These are phyloP conservation scores for Boletellus deceptivus DNA, from an alignment of 1,284 basidiomycete species.

Conservation along the genomic window DNA sequence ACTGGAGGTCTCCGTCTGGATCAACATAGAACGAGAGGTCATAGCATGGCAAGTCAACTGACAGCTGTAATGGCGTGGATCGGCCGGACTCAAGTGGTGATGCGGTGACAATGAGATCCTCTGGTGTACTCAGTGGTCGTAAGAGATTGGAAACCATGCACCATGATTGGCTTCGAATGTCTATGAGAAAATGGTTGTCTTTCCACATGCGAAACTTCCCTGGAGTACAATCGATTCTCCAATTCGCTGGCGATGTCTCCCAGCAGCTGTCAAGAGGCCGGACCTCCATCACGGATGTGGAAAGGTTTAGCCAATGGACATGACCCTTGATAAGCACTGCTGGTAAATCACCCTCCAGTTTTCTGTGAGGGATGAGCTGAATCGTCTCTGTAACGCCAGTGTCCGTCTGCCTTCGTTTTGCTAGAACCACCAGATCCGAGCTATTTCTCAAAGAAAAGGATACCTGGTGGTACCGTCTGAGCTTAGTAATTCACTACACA, in stretches of 20 bases:
- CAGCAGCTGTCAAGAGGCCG: slow-evolving; percentile 31
- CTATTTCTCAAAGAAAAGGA: slow-evolving; percentile 21
- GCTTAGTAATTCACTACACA: background rate
- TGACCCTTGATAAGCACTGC: slow-evolving; percentile 31
- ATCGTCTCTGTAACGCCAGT: background rate
- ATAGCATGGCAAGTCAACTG: slow-evolving; percentile 41
- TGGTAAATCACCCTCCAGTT: slow-evolving; percentile 40
- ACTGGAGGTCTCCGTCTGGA: slow-evolving; percentile 26
- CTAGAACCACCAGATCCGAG: background rate
- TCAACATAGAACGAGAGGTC: slow-evolving; percentile 35
- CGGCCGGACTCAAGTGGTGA: slow-evolving; percentile 4
- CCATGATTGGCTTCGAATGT: slow-evolving; percentile 34
- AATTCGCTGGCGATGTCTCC: slow-evolving; percentile 17
- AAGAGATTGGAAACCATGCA: slow-evolving; percentile 31
- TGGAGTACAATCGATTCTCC: slow-evolving; percentile 9
- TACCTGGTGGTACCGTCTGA: slow-evolving; percentile 20
- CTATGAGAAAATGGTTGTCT: slow-evolving; percentile 22
- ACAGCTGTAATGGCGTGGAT: slow-evolving; percentile 16
- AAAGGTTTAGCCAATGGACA: slow-evolving; percentile 40
- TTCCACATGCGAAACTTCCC: slow-evolving; percentile 8
- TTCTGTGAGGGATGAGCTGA: background rate
- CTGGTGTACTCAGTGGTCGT: slow-evolving; percentile 29
- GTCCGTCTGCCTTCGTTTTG: background rate
- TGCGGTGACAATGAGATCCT: slow-evolving; percentile 14
- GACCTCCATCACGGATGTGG: slow-evolving; percentile 34